phyloP scores from a whole-genome alignment of 176 grass and related monocot species.

The Avena eriantha region DNA sequence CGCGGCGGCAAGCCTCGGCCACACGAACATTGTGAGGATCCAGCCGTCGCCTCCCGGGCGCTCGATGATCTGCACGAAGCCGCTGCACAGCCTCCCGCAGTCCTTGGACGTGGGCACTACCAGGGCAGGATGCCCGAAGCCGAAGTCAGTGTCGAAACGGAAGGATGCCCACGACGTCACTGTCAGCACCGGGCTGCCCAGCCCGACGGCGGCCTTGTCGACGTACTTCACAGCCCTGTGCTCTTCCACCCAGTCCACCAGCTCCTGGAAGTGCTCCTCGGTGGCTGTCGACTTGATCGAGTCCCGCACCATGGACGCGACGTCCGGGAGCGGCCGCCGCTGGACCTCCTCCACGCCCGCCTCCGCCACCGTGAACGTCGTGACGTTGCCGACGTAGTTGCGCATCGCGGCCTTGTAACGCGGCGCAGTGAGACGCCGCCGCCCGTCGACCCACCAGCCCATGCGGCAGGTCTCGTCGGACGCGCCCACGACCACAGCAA shows the following conservation, averaged over 20 bases:
- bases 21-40: not conserved
- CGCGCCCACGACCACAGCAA: not conserved
- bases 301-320: not conserved
- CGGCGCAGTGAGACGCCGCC: not conserved
- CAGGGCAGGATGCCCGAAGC: conserved; percentile 40
- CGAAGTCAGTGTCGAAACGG: conserved; percentile 46
- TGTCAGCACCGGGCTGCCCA: not conserved
- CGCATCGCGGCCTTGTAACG: not conserved
- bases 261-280: not conserved
- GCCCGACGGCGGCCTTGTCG: not conserved
- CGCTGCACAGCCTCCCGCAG: not conserved
- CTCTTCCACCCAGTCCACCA: not conserved
- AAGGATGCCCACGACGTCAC: conserved; percentile 35
- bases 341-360: not conserved
- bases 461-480: not conserved
- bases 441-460: not conserved
- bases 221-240: not conserved
- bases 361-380: not conserved
- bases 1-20: not conserved
- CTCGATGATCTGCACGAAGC: conserved; percentile 5
- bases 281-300: not conserved
- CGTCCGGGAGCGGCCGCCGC: not conserved
- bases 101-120: conserved; percentile 1
- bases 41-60: not conserved
- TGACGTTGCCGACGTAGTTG: not conserved